phyloP scores from a whole-genome alignment of 441 rosid genomes.

The Syzygium syzygioides region DNA sequence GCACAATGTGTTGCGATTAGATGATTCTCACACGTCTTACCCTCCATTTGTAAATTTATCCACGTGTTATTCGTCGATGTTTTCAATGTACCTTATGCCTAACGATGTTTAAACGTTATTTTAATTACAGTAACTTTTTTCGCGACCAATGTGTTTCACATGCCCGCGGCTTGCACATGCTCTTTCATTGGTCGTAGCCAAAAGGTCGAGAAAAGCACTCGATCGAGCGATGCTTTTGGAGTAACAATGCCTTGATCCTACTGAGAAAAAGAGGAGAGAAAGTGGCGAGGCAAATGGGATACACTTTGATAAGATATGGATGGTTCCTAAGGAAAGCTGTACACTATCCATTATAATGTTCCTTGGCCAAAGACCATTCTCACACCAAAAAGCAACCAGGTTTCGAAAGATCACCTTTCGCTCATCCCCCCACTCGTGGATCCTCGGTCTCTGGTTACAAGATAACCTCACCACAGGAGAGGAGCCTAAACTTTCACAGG shows the following conservation, averaged over 20 bases:
- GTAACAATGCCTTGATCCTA: not conserved
- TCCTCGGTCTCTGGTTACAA: too few species aligned
- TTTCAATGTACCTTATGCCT: not conserved
- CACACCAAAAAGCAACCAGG: not conserved
- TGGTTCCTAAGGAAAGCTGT: not conserved
- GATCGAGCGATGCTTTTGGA: not conserved
- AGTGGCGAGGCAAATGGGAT: not conserved
- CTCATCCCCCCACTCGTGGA: not conserved
- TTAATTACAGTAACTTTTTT: not conserved
- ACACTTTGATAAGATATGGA: not conserved
- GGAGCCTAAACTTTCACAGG: too few species aligned
- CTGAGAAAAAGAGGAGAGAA: not conserved
- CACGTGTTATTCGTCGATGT: too few species aligned
- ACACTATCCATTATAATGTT: not conserved
- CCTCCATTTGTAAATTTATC: not conserved
- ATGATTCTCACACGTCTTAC: not conserved
- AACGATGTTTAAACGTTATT: rapidly evolving
- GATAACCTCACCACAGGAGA: too few species aligned
- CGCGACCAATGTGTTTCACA: not conserved
- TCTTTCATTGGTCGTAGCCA: not conserved
- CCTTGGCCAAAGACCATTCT: not conserved
- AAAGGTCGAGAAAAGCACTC: not conserved
- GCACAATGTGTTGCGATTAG: not conserved
- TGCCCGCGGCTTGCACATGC: not conserved
- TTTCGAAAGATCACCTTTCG: not conserved